Conservation (phyloP, 129 eudicot genomes). For the Flaveria robusta region DNA sequence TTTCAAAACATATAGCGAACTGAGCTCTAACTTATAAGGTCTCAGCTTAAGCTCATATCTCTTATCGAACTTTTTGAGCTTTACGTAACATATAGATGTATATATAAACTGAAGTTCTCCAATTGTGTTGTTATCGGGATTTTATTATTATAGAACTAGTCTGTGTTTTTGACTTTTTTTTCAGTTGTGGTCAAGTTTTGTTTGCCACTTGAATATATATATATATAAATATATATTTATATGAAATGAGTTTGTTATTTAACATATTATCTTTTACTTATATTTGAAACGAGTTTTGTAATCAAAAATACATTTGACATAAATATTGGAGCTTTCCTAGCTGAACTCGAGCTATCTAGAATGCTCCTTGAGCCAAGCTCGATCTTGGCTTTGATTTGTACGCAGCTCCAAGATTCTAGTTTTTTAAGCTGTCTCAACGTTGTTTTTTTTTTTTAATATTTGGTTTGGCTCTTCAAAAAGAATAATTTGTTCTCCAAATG, state of each 20-base stretch:
- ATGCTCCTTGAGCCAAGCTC: background rate
- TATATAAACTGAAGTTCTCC: too few species aligned
- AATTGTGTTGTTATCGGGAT: too few species aligned
- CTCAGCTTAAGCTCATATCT: background rate
- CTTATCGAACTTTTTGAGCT: too few species aligned
- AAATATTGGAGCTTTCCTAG: background rate
- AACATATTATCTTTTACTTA: background rate
- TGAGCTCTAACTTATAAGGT: too few species aligned
- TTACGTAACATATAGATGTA: too few species aligned
- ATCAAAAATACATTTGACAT: background rate
- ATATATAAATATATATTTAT: too few species aligned
- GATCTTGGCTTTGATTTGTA: background rate
- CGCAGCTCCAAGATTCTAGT: background rate
- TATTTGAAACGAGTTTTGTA: background rate
- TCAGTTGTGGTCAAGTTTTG: too few species aligned
- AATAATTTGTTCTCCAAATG: background rate
- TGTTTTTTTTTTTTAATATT: background rate
- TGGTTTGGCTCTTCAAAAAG: background rate
- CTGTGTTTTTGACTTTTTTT: too few species aligned
- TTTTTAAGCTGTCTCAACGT: background rate
- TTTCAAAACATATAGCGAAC: background rate
- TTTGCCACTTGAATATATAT: too few species aligned
- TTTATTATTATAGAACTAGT: too few species aligned
- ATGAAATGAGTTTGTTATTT: background rate
- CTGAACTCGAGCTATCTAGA: background rate